Evolutionary conservation across 2,329 filamentous ascomycete genomes (phyloP).

Genomic region (Aspergillus quadrilineatus): DNA sequence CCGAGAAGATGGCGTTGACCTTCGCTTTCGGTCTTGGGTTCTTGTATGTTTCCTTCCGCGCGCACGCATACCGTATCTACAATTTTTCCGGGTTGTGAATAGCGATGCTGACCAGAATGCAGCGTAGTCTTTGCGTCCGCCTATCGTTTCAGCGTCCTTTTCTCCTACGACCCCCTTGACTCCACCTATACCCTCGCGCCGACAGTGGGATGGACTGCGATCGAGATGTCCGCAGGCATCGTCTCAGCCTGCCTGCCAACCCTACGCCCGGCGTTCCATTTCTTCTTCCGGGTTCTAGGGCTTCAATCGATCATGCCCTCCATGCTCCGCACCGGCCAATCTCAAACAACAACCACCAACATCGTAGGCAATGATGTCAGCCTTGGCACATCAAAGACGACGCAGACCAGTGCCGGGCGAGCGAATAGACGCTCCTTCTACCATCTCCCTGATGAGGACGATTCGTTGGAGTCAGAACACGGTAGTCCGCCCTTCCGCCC

Average conservation of each 20-base stretch:
- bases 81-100: background rate
- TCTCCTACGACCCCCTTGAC: slow-evolving; percentile 20
- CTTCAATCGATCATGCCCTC: background rate
- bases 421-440: no score
- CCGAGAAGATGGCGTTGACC: slow-evolving; percentile 24
- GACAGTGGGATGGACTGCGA: slow-evolving; percentile 30
- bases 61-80: background rate
- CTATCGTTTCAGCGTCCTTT: slow-evolving; percentile 29
- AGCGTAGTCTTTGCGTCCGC: slow-evolving; percentile 30
- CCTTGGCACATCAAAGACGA: no score
- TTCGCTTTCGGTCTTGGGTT: slow-evolving; percentile 26
- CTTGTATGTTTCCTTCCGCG: slow-evolving; percentile 16
- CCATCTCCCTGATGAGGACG: no score
- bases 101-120: background rate
- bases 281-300: slow-evolving; percentile 20
- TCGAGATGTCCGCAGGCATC: slow-evolving; percentile 28
- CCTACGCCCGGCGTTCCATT: slow-evolving; percentile 25
- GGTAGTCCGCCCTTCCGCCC: no score
- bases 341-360: no score
- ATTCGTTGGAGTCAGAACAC: no score
- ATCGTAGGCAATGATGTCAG: no score
- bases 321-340: background rate
- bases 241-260: slow-evolving; percentile 30
- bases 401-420: no score
- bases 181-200: slow-evolving; percentile 29